Evolutionary conservation across 495 filamentous ascomycete species (phyloP).

Genomic region (Emericellopsis terricola): DNA sequence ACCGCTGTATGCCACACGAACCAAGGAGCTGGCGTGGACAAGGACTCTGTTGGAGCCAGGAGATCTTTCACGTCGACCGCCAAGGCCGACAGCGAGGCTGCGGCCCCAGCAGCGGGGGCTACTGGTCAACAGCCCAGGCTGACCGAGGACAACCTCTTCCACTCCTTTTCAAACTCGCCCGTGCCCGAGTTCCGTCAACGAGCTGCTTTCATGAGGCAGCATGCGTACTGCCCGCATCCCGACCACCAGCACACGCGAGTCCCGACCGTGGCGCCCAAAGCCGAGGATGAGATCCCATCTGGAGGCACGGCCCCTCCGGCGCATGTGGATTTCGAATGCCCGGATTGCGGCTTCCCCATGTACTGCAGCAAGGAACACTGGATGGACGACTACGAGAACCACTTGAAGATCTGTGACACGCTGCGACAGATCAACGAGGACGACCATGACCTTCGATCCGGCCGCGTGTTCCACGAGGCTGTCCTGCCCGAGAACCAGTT

Average conservation of each 20-base stretch:
- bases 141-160: conserved; percentile 72
- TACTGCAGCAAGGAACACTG: conserved; percentile 90
- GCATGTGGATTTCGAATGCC: conserved; percentile 84
- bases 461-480: conserved; percentile 86
- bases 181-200: conserved; percentile 66
- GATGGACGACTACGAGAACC: conserved; percentile 83
- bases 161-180: conserved; percentile 76
- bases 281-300: conserved; percentile 21
- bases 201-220: conserved; percentile 74
- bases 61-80: background rate
- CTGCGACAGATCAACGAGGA: conserved; percentile 91
- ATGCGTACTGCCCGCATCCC: conserved; percentile 83
- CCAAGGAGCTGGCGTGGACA: too few relatives aligned
- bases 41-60: background rate
- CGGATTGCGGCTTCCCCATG: conserved; percentile 86
- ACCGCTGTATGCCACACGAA: background rate
- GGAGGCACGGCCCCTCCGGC: conserved; percentile 40
- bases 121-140: conserved; percentile 18
- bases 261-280: conserved; percentile 40
- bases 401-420: conserved; percentile 82
- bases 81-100: background rate
- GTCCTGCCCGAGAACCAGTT: conserved; percentile 75
- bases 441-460: conserved; percentile 84
- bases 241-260: conserved; percentile 53
- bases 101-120: background rate